Base-by-base conservation (phyloP, 306 rosid species). In the Acacia melanoxylon region DNA sequence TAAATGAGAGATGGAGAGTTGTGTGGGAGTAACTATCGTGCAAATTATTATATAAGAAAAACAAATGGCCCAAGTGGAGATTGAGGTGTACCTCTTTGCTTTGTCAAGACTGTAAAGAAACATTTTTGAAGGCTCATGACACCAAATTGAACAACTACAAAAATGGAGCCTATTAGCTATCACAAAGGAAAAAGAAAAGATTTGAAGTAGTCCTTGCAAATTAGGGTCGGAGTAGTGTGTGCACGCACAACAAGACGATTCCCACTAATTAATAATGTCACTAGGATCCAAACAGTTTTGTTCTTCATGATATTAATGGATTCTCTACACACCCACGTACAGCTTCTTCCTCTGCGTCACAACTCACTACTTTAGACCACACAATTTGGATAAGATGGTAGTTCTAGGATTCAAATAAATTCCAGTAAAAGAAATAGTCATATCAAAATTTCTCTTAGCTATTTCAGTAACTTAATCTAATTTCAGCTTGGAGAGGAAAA, bases 41-140 rank as follows among this genome's bases (percentile, higher is more conserved):
- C 49, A 68, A 40, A 61, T 61, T 37, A 37, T 37, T 37, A 37
- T 0, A 24, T 24, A 61, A 20, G 10, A 40, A 19, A 82, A 83
- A 22, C 29, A 82, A 66, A 66, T 71, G 58, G 33, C 56, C 61
- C 4, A n/a, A 85, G 88, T 88, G 94, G 97, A 81, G 78, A 84
- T 67, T 80, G 82, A 84, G 82, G 89, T 90, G 94, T 87, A 81
- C 88, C 90, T 79, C 92, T 68, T 61, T 67, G 52, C 81, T 84
- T 84, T 87, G 93, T 83, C 83, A 84, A 51, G 20, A 40, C 58
- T 72, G 78, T 80, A 74, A 73, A 74, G 74, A 20, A 29, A 31
- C 61, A 31, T 81, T 56, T 71, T 71, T 45, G n/a, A 0, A 44
- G 37, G 3, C 17, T 46, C 4, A 71, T 51, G 58, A 71, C 24